phyloP scores from a whole-genome alignment of 495 filamentous ascomycete species.

The Trichoderma reesei region DNA sequence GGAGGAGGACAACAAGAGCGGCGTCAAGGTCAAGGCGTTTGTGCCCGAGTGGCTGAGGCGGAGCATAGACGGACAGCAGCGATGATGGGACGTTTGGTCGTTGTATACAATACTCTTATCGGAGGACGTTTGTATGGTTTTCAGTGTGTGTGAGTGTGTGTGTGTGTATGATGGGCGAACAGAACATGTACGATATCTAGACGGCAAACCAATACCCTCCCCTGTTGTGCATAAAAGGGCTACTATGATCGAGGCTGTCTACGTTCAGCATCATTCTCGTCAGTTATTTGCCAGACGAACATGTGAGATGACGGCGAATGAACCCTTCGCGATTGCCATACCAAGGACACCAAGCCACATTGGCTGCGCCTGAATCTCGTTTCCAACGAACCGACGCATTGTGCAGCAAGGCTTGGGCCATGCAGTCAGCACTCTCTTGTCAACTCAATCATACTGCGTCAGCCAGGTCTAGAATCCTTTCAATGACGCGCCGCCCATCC shows the following conservation, averaged over 20 bases:
- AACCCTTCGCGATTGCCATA: neutral
- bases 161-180: neutral
- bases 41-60: conserved; percentile 67
- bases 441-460: neutral
- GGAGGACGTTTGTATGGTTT: neutral
- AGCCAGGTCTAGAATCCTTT: neutral
- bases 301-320: neutral
- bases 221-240: neutral
- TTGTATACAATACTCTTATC: neutral
- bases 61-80: conserved; percentile 17
- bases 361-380: neutral
- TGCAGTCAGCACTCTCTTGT: neutral
- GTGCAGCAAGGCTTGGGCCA: neutral
- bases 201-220: neutral
- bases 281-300: neutral
- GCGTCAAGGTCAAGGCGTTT: conserved; percentile 68
- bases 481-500: neutral
- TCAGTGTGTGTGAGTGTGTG: no score
- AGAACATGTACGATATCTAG: neutral
- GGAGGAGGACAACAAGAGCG: conserved; percentile 14
- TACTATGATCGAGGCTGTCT: neutral
- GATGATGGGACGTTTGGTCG: neutral
- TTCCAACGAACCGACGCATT: neutral
- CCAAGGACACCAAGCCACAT: neutral
- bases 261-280: neutral